Evolutionary conservation across 768 basidiomycete species (phyloP).

Genomic region (Phlebiopsis flavidoalba): DNA sequence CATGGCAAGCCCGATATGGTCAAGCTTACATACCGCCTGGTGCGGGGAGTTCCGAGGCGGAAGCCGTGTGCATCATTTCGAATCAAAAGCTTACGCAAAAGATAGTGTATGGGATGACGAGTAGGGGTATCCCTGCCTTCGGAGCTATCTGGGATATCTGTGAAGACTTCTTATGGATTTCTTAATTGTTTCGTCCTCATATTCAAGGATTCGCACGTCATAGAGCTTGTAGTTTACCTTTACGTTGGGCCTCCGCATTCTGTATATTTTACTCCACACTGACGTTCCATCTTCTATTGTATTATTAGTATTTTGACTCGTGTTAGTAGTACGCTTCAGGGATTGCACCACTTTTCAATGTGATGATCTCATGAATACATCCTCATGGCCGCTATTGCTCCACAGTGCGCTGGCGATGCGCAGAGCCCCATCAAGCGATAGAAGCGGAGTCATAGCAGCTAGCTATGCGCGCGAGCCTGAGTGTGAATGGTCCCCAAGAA

Average conservation of each 20-base stretch:
- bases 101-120: slow-evolving; percentile 56
- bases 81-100: slow-evolving; percentile 53
- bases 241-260: background rate
- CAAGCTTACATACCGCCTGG: slow-evolving; percentile 30
- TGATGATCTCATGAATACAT: background rate
- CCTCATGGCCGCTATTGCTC: background rate
- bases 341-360: background rate
- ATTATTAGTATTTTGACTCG: background rate
- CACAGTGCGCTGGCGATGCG: background rate
- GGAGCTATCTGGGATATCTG: slow-evolving; percentile 61
- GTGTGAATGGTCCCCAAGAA: too few species aligned
- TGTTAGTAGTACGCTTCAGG: background rate
- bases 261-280: background rate
- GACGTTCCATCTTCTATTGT: background rate
- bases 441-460: too few species aligned
- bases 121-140: slow-evolving; percentile 55
- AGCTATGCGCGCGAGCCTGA: too few species aligned
- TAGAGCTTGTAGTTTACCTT: background rate
- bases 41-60: slow-evolving; percentile 32
- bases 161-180: slow-evolving; percentile 16
- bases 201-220: background rate
- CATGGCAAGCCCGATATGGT: slow-evolving; percentile 34
- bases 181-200: background rate
- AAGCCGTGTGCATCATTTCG: slow-evolving; percentile 54
- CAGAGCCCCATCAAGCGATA: background rate